Base-by-base conservation (phyloP, 345 rosid species). In the Lenwebbia sp. region DNA sequence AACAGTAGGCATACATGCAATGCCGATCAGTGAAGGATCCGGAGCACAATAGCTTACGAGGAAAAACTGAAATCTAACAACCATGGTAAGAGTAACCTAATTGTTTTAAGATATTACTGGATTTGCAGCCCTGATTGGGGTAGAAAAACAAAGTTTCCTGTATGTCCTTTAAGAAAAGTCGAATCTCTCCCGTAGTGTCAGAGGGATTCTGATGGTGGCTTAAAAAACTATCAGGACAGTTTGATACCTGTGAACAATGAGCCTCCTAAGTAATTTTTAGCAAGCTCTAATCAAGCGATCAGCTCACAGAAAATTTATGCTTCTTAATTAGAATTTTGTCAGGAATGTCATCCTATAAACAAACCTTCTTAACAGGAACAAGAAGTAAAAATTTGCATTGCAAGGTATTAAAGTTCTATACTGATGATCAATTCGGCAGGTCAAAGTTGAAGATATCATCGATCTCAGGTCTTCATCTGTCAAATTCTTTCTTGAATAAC, bases 391-490 rank as follows among this genome's bases (percentile, higher is more conserved):
- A 82, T 22, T 21, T 62, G 23, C 83, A 33, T 33, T 25, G n/a
- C 58, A 30, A 58, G 26, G 25, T 50, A 70, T 44, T 30, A 49
- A 65, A 91, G 87, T 86, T 90, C 86, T 86, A 33, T 90, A 94
- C 95, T 88, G 93, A 91, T 94, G 95, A 93, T 94, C 97, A 84
- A 95, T 91, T 82, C 93, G 95, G 88, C 97, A 93, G 78, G 95
- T 92, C 89, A 95, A 88, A 84, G 90, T 94, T 52, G 95, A 92
- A 33, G 96, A 94, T 85, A 93, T 93, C 85, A 92, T 90, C 85
- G 91, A 89, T 91, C 98, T 92, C 86, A 94, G 89, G 83, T 94
- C 96, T 88, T 92, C 94, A 87, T 94, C 94, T 3, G 94, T 94
- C 83, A 90, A 83, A 87, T 94, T 62, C 90, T 94, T 94, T 90